These are phyloP conservation scores for Ramularia collo-cygni DNA, from an alignment of 2,329 filamentous ascomycete genomes.

Conservation along the genomic window DNA sequence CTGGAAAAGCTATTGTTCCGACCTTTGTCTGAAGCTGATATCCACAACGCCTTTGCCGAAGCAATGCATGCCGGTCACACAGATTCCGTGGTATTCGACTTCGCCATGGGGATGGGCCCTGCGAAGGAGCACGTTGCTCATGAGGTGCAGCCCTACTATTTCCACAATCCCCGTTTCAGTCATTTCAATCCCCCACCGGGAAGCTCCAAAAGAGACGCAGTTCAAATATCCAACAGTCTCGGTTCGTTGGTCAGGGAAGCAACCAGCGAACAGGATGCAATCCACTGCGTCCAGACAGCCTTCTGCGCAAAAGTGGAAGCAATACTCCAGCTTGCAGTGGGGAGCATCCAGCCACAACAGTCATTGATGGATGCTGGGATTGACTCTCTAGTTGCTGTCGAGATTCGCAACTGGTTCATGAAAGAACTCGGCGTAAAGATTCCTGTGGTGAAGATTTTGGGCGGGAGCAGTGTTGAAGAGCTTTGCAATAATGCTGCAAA, in stretches of 20 bases:
- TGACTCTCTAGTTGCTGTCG: slow-evolving; percentile 36
- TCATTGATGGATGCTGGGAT: slow-evolving; percentile 29
- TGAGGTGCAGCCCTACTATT: too few relatives aligned
- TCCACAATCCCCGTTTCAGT: slow-evolving; percentile 9
- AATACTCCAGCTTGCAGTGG: slow-evolving; percentile 13
- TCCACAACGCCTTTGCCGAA: slow-evolving; percentile 48
- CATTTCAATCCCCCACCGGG: slow-evolving; percentile 13
- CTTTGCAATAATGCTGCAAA: slow-evolving; percentile 12
- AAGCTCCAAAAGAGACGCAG: slow-evolving; percentile 1
- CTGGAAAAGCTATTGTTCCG: too few relatives aligned
- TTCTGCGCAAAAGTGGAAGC: slow-evolving; percentile 11
- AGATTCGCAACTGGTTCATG: slow-evolving; percentile 44
- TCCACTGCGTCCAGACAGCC: slow-evolving; percentile 9
- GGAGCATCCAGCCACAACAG: slow-evolving; percentile 7
- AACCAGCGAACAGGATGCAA: slow-evolving; percentile 8
- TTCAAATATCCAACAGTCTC: slow-evolving; percentile 4
- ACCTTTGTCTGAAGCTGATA: slow-evolving; percentile 41
- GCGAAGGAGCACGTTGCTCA: too few relatives aligned
- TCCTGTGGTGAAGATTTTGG: slow-evolving; percentile 40
- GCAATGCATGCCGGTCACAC: slow-evolving; percentile 38
- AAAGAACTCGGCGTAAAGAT: slow-evolving; percentile 41
- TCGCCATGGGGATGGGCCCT: slow-evolving; percentile 20
- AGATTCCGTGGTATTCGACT: slow-evolving; percentile 5
- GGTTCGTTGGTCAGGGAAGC: slow-evolving; percentile 7
- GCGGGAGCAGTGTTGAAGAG: slow-evolving; percentile 9